These are phyloP conservation scores for Ustilago vetiveriae DNA, from an alignment of 1,284 basidiomycete species.

Conservation along the genomic window DNA sequence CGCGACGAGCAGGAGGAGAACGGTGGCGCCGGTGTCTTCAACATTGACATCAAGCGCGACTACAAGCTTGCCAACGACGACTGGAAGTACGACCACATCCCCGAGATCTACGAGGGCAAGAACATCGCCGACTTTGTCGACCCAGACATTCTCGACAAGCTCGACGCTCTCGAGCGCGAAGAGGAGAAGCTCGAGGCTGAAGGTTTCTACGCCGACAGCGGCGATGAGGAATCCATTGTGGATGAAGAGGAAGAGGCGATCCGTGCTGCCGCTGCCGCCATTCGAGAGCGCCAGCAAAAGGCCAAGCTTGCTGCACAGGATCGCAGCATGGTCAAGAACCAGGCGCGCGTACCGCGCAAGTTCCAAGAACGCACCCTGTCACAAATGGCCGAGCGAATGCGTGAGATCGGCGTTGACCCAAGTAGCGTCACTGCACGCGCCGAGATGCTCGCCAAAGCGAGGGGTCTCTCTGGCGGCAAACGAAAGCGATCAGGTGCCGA, in stretches of 20 bases:
- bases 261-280: conserved; percentile 77
- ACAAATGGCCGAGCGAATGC: conserved; percentile 83
- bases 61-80: conserved; percentile 89
- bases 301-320: conserved; percentile 82
- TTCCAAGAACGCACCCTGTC: conserved; percentile 81
- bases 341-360: conserved; percentile 82
- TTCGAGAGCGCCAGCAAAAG: conserved; percentile 73
- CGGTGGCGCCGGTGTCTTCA: conserved; percentile 66
- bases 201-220: conserved; percentile 90
- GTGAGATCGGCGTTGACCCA: conserved; percentile 87
- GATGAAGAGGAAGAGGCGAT: conserved; percentile 89
- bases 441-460: conserved; percentile 80
- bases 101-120: conserved; percentile 97
- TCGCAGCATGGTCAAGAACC: conserved; percentile 89
- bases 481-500: conserved; percentile 71
- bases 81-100: conserved; percentile 96
- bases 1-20: conserved; percentile 65
- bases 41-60: conserved; percentile 73
- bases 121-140: conserved; percentile 99
- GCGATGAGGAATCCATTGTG: conserved; percentile 79
- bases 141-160: conserved; percentile 95
- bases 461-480: conserved; percentile 75
- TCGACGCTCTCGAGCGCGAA: conserved; percentile 95
- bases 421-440: conserved; percentile 88
- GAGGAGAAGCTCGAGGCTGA: conserved; percentile 92